Evolutionary conservation across 2,329 filamentous ascomycete genomes (phyloP), one percentile per base, ranked within the genome.

Genomic region (Trichoderma sp.): DNA sequence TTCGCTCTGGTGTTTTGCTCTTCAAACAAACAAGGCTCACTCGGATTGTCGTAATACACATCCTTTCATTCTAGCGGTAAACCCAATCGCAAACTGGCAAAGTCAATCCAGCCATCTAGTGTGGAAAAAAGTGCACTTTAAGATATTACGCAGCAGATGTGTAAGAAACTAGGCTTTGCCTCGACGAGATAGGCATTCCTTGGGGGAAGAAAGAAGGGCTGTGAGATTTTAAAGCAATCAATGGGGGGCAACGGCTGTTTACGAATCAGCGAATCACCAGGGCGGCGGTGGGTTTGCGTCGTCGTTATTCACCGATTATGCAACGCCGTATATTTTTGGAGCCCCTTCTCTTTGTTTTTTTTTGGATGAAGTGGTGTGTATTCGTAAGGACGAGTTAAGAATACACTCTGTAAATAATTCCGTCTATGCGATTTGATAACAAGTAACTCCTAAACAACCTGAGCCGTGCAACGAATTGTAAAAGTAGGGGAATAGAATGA

Each of bases 161-260:
- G 50, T 56, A 52, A 64, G 61, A 64, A 64, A 42, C 13, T 64
- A 54, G 56, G 35, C n/a, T 39, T 17, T 32, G n/a, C 35, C 25
- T 19, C 29, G 35, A 25, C n/a, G n/a, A 42, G 37, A 64, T 32
- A 53, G 59, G 12, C 37, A 54, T 54, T 32, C 25, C 48, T 42
- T 19, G 15, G 13, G 25, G 34, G 9, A 17, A 60, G 37, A 25
- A 35, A 48, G 9, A 17, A 60, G 37, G 34, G 48, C 37, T 53
- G 61, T 64, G 61, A 64, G 61, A 64, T 64, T 64, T 64, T 64
- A 64, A 53, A 34, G 61, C 59, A 25, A 64, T 17, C 29, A 13
- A 17, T 19, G 60, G 35, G 42, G 60, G 32, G 34, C 6, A 25
- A 25, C 17, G 19, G 25, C 10, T 42, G 32, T 17, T 29, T 64